These are phyloP conservation scores for Dothistroma pini DNA, from an alignment of 2,329 filamentous ascomycete genomes.

Conservation along the genomic window DNA sequence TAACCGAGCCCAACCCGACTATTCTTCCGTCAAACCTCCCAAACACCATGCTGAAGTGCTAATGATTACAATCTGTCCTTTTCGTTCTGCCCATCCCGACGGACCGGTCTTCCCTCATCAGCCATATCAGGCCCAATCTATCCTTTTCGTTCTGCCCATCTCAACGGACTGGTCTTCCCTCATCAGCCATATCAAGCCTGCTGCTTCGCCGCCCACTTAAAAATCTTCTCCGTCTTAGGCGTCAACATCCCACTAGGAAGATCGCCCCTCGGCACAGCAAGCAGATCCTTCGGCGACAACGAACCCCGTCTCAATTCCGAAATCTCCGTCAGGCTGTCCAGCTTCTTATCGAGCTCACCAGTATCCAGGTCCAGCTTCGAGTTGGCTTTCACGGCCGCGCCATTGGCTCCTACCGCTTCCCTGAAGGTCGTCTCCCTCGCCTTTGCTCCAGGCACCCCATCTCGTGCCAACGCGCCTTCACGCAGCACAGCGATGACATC, in stretches of 20 bases:
- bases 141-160: not conserved
- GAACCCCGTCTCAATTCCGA: not conserved
- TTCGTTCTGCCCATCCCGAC: not conserved
- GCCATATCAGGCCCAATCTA: no score
- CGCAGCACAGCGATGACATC: constrained; percentile 19
- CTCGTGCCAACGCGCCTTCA: constrained; percentile 9
- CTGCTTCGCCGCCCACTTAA: constrained; percentile 19
- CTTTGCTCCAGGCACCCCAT: not conserved
- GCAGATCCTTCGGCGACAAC: constrained; percentile 3
- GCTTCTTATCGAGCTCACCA: constrained; percentile 2
- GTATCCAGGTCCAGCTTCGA: not conserved
- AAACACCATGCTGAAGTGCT: not conserved
- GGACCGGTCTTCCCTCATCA: no score
- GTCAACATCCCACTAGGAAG: constrained; percentile 16
- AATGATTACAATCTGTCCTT: not conserved
- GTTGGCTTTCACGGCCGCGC: not conserved
- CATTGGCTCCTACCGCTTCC: constrained; percentile 3
- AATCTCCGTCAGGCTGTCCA: not conserved
- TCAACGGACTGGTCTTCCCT: no score
- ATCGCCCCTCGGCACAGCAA: constrained; percentile 10
- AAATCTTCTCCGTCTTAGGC: constrained; percentile 23
- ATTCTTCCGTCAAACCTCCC: not conserved
- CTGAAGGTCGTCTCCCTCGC: constrained; percentile 3
- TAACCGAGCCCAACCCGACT: not conserved
- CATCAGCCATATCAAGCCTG: no score